Evolutionary conservation across 2,329 filamentous ascomycete species (phyloP).

Genomic region (Talaromyces atroroseus): DNA sequence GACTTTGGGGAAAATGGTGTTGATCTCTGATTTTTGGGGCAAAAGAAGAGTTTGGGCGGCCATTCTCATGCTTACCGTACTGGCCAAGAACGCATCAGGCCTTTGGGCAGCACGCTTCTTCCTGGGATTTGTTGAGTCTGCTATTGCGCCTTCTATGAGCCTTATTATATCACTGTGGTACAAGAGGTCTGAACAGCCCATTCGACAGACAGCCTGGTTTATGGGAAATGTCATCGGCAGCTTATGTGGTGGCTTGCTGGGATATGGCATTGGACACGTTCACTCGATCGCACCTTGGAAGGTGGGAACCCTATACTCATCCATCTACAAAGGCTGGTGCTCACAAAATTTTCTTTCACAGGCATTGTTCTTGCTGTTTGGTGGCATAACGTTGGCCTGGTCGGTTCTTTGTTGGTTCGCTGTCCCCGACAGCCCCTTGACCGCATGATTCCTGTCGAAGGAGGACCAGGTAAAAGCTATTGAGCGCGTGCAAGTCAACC

Average conservation of each 20-base stretch:
- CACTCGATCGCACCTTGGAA: no score
- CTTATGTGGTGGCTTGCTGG: no score
- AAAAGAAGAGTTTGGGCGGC: no score
- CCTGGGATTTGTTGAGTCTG: conserved; percentile 15
- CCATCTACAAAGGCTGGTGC: no score
- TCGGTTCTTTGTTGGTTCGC: conserved; percentile 55
- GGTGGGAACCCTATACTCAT: no score
- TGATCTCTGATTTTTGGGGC: no score
- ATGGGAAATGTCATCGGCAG: conserved; percentile 28
- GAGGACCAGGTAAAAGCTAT: conserved; percentile 42
- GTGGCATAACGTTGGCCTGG: conserved; percentile 54
- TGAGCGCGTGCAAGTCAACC: conserved; percentile 46
- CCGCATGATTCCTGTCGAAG: conserved; percentile 43
- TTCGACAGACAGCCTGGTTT: conserved; percentile 55
- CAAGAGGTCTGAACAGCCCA: conserved; percentile 47
- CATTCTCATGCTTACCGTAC: no score
- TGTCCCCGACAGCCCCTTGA: conserved; percentile 53
- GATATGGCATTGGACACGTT: no score
- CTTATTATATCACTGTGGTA: conserved; percentile 29
- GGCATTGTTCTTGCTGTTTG: conserved; percentile 55
- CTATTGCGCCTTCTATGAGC: conserved; percentile 18
- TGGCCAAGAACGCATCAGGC: no score
- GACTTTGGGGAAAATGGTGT: no score
- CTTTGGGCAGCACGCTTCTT: conserved; percentile 8
- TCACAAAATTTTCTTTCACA: background rate